phyloP scores from a whole-genome alignment of 148 eudicot genomes.

The Persicaria maculosa region DNA sequence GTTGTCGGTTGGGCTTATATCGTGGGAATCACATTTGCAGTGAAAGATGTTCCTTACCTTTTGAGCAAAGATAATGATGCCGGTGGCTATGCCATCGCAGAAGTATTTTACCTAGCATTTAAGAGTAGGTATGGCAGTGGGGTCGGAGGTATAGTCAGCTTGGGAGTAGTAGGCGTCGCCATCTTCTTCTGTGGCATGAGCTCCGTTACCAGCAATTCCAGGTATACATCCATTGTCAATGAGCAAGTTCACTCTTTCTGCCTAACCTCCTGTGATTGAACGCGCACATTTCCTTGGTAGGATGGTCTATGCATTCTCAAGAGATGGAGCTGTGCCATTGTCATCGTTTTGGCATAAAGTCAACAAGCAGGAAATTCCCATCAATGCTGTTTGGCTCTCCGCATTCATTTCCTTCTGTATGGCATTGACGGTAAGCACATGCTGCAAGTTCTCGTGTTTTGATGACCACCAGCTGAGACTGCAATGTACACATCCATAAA shows the following conservation, averaged over 20 bases:
- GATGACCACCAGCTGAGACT: neutral
- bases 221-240: conserved; percentile 36
- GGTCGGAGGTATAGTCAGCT: conserved; percentile 76
- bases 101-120: conserved; percentile 80
- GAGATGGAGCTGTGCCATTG: conserved; percentile 99
- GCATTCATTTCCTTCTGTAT: conserved; percentile 81
- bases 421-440: conserved; percentile 75
- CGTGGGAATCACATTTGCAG: conserved; percentile 87
- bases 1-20: conserved; percentile 93
- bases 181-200: conserved; percentile 97
- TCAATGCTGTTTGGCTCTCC: conserved; percentile 91
- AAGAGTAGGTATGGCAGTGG: conserved; percentile 78
- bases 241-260: neutral
- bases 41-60: conserved; percentile 70
- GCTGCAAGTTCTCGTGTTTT: neutral
- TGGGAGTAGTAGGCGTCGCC: conserved; percentile 77
- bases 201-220: conserved; percentile 90
- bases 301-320: conserved; percentile 96
- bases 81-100: conserved; percentile 93
- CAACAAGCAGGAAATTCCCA: conserved; percentile 77
- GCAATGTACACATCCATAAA: neutral
- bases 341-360: conserved; percentile 89
- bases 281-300: conserved; percentile 19
- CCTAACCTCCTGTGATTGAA: neutral
- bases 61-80: conserved; percentile 64